Evolutionary conservation across 1,284 basidiomycete species (phyloP).

Genomic region (Papiliotrema terrestris): DNA sequence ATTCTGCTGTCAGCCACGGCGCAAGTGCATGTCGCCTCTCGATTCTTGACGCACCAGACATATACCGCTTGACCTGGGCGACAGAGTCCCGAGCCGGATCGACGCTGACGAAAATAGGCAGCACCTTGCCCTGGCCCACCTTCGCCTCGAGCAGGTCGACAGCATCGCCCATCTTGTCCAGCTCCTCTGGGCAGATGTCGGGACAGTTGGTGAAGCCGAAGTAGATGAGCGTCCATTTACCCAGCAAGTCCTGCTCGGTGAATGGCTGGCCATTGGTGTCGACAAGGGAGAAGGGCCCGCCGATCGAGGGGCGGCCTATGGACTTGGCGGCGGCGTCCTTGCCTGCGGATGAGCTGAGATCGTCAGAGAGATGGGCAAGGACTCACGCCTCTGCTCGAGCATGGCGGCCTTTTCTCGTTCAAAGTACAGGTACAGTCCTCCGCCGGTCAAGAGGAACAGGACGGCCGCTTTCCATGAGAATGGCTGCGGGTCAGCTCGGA

Average conservation of each 20-base stretch:
- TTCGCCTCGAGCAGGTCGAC: conserved; percentile 67
- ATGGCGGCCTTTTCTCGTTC: conserved; percentile 76
- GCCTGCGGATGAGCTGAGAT: conserved; percentile 50
- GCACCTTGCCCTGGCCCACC: conserved; percentile 55
- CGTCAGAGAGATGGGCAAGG: conserved; percentile 1
- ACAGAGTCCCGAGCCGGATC: conserved; percentile 90
- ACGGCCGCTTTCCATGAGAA: conserved; percentile 82
- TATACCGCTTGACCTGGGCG: conserved; percentile 55
- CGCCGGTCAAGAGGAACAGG: conserved; percentile 76
- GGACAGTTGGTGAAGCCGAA: conserved; percentile 98
- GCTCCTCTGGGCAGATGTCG: conserved; percentile 96
- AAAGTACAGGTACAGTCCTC: conserved; percentile 85
- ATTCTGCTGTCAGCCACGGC: conserved; percentile 58
- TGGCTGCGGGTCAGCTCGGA: conserved; percentile 56
- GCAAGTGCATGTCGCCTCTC: neutral
- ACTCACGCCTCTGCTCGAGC: conserved; percentile 66
- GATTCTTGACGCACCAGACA: conserved; percentile 43
- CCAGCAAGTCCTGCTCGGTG: conserved; percentile 77
- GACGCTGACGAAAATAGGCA: conserved; percentile 91
- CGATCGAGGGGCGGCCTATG: conserved; percentile 69
- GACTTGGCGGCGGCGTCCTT: conserved; percentile 60
- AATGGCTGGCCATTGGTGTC: conserved; percentile 67
- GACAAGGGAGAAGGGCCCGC: conserved; percentile 79
- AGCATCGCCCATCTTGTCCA: conserved; percentile 92
- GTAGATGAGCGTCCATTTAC: conserved; percentile 83